A percentile compares a stretch with the other conserved stretches of the same genome.
These are phyloP conservation scores for Thraustochytrium striatum DNA, from an alignment of 352 stramenopile genomes.

Conservation along the genomic window DNA sequence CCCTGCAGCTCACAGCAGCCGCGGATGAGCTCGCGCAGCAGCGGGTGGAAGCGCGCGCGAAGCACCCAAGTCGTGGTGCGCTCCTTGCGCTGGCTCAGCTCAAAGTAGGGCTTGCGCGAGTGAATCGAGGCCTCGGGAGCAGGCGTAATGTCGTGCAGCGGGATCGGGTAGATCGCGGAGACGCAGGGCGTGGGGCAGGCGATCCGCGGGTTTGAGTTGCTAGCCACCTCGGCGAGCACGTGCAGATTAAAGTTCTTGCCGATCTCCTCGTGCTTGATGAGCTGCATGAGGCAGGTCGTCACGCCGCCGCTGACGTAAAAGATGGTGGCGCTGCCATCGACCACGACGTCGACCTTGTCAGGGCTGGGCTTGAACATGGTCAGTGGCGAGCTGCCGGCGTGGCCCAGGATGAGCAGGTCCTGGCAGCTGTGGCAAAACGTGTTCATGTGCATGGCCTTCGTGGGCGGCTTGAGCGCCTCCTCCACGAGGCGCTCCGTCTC, in stretches of 20 bases:
- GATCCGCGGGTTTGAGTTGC: conserved; percentile 28
- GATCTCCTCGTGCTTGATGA: conserved; percentile 41
- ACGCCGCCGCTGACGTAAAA: conserved; percentile 38
- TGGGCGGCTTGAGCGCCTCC: not conserved
- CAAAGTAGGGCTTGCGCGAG: conserved; percentile 19
- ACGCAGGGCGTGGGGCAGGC: conserved; percentile 31
- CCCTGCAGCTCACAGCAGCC: conserved; percentile 46
- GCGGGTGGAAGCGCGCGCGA: conserved; percentile 33
- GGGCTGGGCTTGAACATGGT: conserved; percentile 1
- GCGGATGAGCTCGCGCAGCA: conserved; percentile 44
- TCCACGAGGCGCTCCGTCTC: not conserved
- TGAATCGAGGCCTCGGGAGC: conserved; percentile 23
- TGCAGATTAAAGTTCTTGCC: conserved; percentile 39
- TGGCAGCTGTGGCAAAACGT: conserved; percentile 3
- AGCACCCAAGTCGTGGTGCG: conserved; percentile 36
- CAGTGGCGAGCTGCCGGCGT: not conserved
- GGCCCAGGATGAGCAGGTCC: conserved; percentile 34
- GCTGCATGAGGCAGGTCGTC: conserved; percentile 45
- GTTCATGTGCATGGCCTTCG: conserved; percentile 8
- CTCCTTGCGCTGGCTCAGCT: conserved; percentile 24
- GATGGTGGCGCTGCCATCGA: conserved; percentile 17
- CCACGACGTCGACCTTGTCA: conserved; percentile 39
- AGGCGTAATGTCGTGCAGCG: conserved; percentile 27
- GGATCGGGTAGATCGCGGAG: conserved; percentile 26
- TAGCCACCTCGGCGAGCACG: conserved; percentile 33